Evolutionary conservation across 371 early-diverging fungal genomes (phyloP), one percentile per base, ranked within the genome.

Genomic region (Apophysomyces variabilis): DNA sequence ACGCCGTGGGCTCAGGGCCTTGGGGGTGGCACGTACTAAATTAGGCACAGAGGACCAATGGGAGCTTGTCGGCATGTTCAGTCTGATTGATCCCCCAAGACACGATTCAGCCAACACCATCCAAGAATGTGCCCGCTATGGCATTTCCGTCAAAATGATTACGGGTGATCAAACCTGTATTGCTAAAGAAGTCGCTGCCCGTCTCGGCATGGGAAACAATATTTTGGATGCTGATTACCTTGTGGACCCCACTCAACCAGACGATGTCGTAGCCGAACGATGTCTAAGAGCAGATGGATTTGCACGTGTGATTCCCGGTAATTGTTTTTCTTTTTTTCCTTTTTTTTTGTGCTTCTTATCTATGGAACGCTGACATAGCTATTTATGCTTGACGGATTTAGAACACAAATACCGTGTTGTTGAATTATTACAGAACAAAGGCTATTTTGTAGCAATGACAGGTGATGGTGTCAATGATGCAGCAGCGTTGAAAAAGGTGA

Each of bases 391-490:
- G 32, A 3, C 32, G 21, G 4, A 1, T 18, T 38, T 56, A 69
- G 90, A 90, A 61, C 92, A 95, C 80, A 95, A 94, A 78, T 90
- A 86, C 74, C 74, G 79, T 63, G 90, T 95, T 39, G 92, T 95
- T 61, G 92, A 93, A 60, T 69, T 88, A 21, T 69, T 95, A 26
- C 92, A 93, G 67, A 82, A 83, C 58, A 82, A 84, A 26, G 94
- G 93, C 0, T 78, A 85, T 64, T 75, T 92, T 46, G 92, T 93
- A 8, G 94, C 89, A n/a, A 93, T 95, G 93, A 92, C 92, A 11
- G 92, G 95, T 4, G 94, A 93, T 70, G 93, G 94, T 70, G 91
- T 92, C 62, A 94, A 93, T 69, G 96, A 96, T 73, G 93, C 93
- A 7, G 93, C 92, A 11, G 95, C 96, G 3, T 77, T 96, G 50